Conservation (phyloP, 108 stramenopile species). For the Cyclotella atomus region DNA sequence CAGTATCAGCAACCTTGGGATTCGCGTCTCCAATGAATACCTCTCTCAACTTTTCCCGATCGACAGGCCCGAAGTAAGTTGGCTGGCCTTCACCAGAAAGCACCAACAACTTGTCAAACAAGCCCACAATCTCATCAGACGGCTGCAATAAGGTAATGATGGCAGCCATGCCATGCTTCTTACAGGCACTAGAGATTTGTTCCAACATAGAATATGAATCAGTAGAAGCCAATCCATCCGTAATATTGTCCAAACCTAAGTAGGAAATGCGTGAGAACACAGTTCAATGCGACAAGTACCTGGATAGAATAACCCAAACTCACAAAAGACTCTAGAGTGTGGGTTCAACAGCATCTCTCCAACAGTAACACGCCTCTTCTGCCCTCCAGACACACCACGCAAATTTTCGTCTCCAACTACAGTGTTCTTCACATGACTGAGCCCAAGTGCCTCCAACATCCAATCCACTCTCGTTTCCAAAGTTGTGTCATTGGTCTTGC, state of each 20-base stretch:
- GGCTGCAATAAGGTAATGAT: slow-evolving; percentile 47
- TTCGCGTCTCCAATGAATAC: slow-evolving; percentile 26
- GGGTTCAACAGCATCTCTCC: slow-evolving; percentile 51
- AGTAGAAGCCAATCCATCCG: slow-evolving; percentile 43
- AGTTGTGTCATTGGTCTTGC: background rate
- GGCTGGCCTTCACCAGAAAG: slow-evolving; percentile 26
- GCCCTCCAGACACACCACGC: slow-evolving; percentile 67
- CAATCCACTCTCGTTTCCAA: slow-evolving; percentile 23
- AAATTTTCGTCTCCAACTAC: slow-evolving; percentile 73
- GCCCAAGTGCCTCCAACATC: slow-evolving; percentile 51
- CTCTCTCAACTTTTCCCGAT: slow-evolving; percentile 26
- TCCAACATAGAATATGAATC: slow-evolving; percentile 41
- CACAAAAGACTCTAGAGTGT: slow-evolving; percentile 23
- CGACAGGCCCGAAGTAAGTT: slow-evolving; percentile 50
- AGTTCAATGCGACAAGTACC: too few relatives aligned
- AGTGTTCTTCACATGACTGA: slow-evolving; percentile 62
- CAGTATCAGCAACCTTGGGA: slow-evolving; percentile 6
- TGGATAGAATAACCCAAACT: too few relatives aligned
- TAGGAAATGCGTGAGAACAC: too few relatives aligned
- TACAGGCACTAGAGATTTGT: slow-evolving; percentile 24
- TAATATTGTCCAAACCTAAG: slow-evolving; percentile 58
- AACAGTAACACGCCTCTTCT: slow-evolving; percentile 60
- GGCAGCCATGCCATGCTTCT: slow-evolving; percentile 8
- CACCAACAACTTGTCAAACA: slow-evolving; percentile 47
- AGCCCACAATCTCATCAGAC: slow-evolving; percentile 41